A percentile compares a stretch with the other conserved stretches of the same genome.
Conservation (phyloP, 1,284 basidiomycete species). For the Abortiporus biennis region DNA sequence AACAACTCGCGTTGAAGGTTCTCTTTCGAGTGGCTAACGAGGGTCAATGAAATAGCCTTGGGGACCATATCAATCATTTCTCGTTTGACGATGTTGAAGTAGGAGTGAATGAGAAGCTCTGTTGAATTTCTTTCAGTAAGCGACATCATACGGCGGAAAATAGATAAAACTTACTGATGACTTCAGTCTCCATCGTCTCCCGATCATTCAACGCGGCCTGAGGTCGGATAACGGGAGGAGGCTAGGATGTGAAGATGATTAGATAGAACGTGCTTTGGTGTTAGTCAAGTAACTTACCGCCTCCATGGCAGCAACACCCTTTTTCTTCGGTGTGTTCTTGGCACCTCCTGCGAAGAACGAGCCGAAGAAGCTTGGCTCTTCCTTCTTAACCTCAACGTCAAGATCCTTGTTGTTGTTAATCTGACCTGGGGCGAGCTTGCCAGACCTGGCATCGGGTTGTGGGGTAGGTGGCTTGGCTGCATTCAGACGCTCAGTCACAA, state of each 20-base stretch:
- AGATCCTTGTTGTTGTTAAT: conserved; percentile 93
- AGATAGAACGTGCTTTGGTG: conserved; percentile 1
- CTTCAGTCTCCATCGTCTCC: conserved; percentile 98
- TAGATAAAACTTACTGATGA: conserved; percentile 78
- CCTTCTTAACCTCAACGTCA: conserved; percentile 84
- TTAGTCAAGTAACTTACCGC: conserved; percentile 34
- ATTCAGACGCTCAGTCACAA: conserved; percentile 83
- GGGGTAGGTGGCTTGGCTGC: conserved; percentile 67
- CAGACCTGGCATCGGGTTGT: conserved; percentile 62
- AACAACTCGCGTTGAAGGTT: conserved; percentile 86
- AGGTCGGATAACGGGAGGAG: conserved; percentile 88
- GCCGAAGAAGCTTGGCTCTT: conserved; percentile 92
- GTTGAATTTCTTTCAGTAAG: conserved; percentile 3
- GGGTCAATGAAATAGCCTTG: conserved; percentile 91
- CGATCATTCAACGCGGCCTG: conserved; percentile 91
- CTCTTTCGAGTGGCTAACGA: conserved; percentile 92
- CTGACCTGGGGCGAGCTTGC: conserved; percentile 53
- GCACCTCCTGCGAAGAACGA: conserved; percentile 76
- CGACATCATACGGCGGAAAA: background rate
- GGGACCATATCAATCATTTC: conserved; percentile 99
- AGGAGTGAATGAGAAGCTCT: conserved; percentile 90
- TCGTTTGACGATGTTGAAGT: conserved; percentile 97
- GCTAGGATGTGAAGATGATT: conserved; percentile 34
- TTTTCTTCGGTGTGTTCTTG: conserved; percentile 60
- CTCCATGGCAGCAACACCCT: conserved; percentile 81